Percentiles rank a stretch among this genome's conserved stretches.
These are phyloP conservation scores for Fusarium sororula DNA, from an alignment of 2,329 filamentous ascomycete species.

Conservation along the genomic window DNA sequence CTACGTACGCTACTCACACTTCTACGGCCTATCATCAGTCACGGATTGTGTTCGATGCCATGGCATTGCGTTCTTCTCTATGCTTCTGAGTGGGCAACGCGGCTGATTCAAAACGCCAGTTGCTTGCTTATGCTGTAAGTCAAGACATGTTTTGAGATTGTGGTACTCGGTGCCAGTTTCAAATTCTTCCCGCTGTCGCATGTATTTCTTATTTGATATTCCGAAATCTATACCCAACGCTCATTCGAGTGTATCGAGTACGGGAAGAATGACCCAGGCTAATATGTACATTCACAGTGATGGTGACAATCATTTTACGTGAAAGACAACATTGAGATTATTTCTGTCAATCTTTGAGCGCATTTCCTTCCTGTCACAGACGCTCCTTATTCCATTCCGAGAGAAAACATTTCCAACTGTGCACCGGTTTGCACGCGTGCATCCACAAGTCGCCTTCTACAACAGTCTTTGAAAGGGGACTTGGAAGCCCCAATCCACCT, in stretches of 20 bases:
- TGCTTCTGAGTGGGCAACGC: conserved; percentile 29
- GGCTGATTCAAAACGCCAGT: conserved; percentile 22
- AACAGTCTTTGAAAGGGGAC: background rate
- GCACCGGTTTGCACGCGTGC: conserved; percentile 31
- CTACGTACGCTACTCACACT: conserved; percentile 8
- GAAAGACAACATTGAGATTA: background rate
- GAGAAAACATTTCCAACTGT: conserved; percentile 8
- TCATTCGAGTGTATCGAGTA: background rate
- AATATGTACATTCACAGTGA: conserved; percentile 9
- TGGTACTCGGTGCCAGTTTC: conserved; percentile 16
- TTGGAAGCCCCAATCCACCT: background rate
- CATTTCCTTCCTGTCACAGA: conserved; percentile 1
- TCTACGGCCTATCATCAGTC: conserved; percentile 6
- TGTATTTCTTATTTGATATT: background rate
- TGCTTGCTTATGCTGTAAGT: conserved; percentile 35
- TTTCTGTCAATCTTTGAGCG: conserved; percentile 3
- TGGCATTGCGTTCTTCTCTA: conserved; percentile 28
- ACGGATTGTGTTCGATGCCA: conserved; percentile 25
- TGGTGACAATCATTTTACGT: background rate
- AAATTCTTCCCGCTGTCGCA: conserved; percentile 15
- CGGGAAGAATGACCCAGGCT: background rate
- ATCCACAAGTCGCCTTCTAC: background rate
- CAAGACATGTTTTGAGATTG: conserved; percentile 14
- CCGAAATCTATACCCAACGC: background rate
- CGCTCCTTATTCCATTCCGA: background rate